phyloP scores from a whole-genome alignment of 495 filamentous ascomycete genomes.

The Astrothelium subdiscretum region DNA sequence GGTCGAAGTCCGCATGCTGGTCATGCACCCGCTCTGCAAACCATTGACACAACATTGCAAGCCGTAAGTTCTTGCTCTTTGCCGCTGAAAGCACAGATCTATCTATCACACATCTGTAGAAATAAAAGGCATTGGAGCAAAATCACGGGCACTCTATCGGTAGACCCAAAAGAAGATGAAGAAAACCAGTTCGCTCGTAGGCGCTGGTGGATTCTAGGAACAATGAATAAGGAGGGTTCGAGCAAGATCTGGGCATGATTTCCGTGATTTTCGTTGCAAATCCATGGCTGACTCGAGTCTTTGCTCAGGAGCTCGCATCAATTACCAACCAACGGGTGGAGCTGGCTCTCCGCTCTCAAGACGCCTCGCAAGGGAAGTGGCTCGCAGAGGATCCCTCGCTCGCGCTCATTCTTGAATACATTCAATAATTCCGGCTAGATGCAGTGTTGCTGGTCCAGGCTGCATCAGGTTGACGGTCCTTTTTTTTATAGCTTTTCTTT shows the following conservation, averaged over 20 bases:
- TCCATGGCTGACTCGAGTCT: background rate
- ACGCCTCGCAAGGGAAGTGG: conserved; percentile 29
- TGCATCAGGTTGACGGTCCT: background rate
- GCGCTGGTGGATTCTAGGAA: too few relatives aligned
- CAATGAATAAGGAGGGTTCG: too few relatives aligned
- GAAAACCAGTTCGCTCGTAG: too few relatives aligned
- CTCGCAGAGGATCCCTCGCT: conserved; percentile 27
- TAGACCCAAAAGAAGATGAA: too few relatives aligned
- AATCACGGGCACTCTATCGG: too few relatives aligned
- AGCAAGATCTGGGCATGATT: too few relatives aligned
- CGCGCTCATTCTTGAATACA: background rate
- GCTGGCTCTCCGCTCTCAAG: conserved; percentile 24
- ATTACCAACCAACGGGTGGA: conserved; percentile 29
- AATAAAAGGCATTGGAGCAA: too few relatives aligned
- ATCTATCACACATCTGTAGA: too few relatives aligned
- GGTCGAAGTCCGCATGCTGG: conserved; percentile 49
- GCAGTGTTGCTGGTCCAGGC: background rate
- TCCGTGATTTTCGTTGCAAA: background rate
- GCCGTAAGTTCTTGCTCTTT: conserved; percentile 37
- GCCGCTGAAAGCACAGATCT: too few relatives aligned
- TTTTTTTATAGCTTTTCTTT: background rate
- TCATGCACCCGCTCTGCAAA: conserved; percentile 47
- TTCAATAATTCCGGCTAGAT: background rate
- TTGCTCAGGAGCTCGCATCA: conserved; percentile 23
- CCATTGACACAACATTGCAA: conserved; percentile 47